Evolutionary conservation across 2,329 filamentous ascomycete species (phyloP).

Genomic region (Penicillium sp.): DNA sequence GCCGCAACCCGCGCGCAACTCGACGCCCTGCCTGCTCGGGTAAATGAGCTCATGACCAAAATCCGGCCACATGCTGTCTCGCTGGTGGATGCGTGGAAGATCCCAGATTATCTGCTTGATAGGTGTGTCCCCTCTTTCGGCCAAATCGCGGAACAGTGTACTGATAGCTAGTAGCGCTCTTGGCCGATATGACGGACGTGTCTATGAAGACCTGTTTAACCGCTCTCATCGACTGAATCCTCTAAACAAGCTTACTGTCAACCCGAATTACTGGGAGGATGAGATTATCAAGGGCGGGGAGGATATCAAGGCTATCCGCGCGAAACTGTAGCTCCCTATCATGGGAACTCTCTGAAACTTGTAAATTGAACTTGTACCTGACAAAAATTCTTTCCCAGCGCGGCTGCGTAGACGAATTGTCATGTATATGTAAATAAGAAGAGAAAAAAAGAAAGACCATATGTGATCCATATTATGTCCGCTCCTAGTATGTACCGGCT

Average conservation of each 20-base stretch:
- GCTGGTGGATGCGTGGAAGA: conserved; percentile 58
- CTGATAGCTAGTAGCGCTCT: conserved; percentile 46
- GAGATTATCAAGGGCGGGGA: conserved; percentile 32
- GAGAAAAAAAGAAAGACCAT: not conserved
- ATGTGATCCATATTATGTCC: not conserved
- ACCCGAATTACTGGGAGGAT: conserved; percentile 41
- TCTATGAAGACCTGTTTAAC: conserved; percentile 60
- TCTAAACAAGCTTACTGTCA: conserved; percentile 56
- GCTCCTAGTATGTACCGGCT: not conserved
- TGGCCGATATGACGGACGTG: conserved; percentile 57
- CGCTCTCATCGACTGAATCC: conserved; percentile 58
- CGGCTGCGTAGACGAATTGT: not conserved
- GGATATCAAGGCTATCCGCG: conserved; percentile 18
- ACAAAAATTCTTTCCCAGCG: not conserved
- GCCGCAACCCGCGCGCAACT: conserved; percentile 50
- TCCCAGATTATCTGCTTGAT: conserved; percentile 59
- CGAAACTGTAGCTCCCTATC: conserved; percentile 21
- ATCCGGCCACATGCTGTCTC: conserved; percentile 58
- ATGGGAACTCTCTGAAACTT: not conserved
- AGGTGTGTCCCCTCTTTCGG: conserved; percentile 25
- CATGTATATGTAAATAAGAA: not conserved
- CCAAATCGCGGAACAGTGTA: not conserved
- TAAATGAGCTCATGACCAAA: conserved; percentile 54
- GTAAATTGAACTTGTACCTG: no score
- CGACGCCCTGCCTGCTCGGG: conserved; percentile 44